Conservation (phyloP, 2,329 filamentous ascomycete genomes). For the Dryadomyces sulphureus region DNA sequence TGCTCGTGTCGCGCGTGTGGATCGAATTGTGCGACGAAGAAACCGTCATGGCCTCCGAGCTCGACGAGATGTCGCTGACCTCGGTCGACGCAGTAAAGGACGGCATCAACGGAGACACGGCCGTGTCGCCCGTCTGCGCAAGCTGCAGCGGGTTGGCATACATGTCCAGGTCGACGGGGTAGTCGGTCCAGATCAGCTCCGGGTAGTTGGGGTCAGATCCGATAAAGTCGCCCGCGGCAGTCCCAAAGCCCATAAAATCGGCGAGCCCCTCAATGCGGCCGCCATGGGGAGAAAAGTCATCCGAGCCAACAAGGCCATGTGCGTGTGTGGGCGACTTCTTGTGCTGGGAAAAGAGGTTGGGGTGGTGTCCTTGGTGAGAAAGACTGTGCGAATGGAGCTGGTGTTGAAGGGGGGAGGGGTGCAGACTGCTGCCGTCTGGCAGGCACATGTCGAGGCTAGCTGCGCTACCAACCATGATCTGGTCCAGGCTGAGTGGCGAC, state of each 20-base stretch:
- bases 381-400: constrained; percentile 1
- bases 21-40: constrained; percentile 27
- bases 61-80: constrained; percentile 25
- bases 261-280: constrained; percentile 22
- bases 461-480: constrained; percentile 2
- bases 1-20: constrained; percentile 32
- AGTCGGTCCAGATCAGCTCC: constrained; percentile 30
- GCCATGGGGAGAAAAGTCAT: constrained; percentile 20
- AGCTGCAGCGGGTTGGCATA: constrained; percentile 21
- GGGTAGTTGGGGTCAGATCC: constrained; percentile 23
- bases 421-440: constrained; percentile 1
- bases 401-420: neutral
- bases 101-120: constrained; percentile 14
- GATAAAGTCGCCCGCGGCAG: constrained; percentile 17
- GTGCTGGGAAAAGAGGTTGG: constrained; percentile 8
- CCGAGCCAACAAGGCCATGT: constrained; percentile 17
- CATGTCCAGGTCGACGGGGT: constrained; percentile 27
- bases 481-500: constrained; percentile 4
- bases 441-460: constrained; percentile 9
- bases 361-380: constrained; percentile 12
- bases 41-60: constrained; percentile 25
- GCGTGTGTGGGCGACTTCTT: constrained; percentile 17
- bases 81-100: constrained; percentile 19
- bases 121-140: constrained; percentile 17
- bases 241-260: constrained; percentile 21